Base-by-base conservation (phyloP, 257 asterid species). In the Solanum clarkiae region DNA sequence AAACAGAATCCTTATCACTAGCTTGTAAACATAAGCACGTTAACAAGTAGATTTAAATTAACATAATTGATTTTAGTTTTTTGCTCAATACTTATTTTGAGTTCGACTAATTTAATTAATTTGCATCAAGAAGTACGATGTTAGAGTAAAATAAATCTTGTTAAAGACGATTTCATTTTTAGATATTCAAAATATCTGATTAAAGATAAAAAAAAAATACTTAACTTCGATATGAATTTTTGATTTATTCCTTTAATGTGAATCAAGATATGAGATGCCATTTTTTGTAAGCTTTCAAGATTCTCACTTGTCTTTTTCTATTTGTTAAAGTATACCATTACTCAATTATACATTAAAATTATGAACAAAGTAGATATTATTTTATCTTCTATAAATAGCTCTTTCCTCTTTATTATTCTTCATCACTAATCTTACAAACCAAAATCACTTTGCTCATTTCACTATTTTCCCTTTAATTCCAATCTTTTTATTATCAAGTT, bases 81-180 rank as follows among this genome's bases (percentile, higher is more conserved):
- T 2, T 16, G 4, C 8, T 8, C 5, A 9, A 57, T 17, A 57
- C 1, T n/a, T 59, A 3, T 59, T 59, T 1, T 8, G 66, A 10
- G 14, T 2, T 8, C 14, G 2, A 20, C 5, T n/a, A 60, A 11
- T 62, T 62, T 62, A 7, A 59, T 47, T 10, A 1, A 0, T n/a
- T 9, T 59, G 0, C 4, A n/a, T 10, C 0, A 6, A 14, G 0
- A 16, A 16, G 3, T 55, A 0, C 0, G 0, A 54, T 54, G 5
- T 18, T 1, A 16, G 8, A 54, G 20, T 55, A n/a, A 60, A 20
- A 20, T 1, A 9, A n/a, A 0, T n/a, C 4, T 20, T 22, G 5
- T 62, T 1, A 62, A 62, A 62, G 0, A 3, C 2, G 36, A 22
- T 10, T 62, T 4, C 7, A 10, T n/a, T 20, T 8, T 22, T 5